Evolutionary conservation across 2,329 filamentous ascomycete genomes (phyloP).

Genomic region (Fusarium staphyleae): DNA sequence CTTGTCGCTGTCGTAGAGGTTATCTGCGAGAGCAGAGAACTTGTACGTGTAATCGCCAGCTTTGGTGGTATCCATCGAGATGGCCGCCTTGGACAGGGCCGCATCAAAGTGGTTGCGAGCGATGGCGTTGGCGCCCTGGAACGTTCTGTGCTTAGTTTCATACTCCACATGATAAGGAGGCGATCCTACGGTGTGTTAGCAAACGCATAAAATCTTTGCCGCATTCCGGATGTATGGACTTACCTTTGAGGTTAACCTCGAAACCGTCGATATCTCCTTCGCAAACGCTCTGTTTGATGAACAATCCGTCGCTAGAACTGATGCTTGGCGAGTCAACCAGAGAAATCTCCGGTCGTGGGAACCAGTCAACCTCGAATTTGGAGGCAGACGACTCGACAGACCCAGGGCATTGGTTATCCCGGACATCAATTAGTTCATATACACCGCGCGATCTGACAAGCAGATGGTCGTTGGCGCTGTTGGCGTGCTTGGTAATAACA

Average conservation of each 20-base stretch:
- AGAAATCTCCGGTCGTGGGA: conserved; percentile 76
- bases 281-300: conserved; percentile 82
- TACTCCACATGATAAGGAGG: conserved; percentile 87
- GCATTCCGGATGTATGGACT: conserved; percentile 37
- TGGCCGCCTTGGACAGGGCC: conserved; percentile 75
- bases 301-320: conserved; percentile 58
- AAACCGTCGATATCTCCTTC: conserved; percentile 93
- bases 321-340: conserved; percentile 71
- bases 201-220: background rate
- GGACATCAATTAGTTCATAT: conserved; percentile 81
- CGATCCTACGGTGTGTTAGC: conserved; percentile 61
- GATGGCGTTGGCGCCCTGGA: conserved; percentile 69
- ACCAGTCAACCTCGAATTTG: conserved; percentile 83
- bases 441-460: conserved; percentile 71
- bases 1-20: conserved; percentile 79
- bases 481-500: conserved; percentile 57
- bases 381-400: conserved; percentile 76
- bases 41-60: conserved; percentile 86
- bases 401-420: conserved; percentile 83
- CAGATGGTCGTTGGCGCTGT: conserved; percentile 71
- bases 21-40: conserved; percentile 83
- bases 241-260: conserved; percentile 80
- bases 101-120: conserved; percentile 78
- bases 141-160: conserved; percentile 75
- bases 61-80: conserved; percentile 85